These are phyloP conservation scores for Coffea humblotiana DNA, from an alignment of 305 asterid genomes.

Conservation along the genomic window DNA sequence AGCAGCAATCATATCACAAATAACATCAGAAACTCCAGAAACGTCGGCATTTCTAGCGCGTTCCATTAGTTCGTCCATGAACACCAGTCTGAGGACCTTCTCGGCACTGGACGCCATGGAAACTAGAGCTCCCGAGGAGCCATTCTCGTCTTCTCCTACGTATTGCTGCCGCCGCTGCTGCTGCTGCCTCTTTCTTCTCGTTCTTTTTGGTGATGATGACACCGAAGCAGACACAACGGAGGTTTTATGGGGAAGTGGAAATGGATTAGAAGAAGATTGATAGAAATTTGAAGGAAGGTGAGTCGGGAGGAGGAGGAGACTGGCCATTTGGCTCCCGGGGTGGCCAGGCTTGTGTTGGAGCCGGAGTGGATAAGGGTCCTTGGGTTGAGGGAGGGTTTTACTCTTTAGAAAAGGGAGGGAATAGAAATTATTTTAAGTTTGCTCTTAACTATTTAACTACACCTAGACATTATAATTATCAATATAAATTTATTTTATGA, in stretches of 20 bases:
- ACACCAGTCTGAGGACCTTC: conserved; percentile 75
- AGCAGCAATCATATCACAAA: conserved; percentile 98
- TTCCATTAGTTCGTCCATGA: conserved; percentile 93
- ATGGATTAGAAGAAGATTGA: conserved; percentile 22
- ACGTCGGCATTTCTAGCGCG: conserved; percentile 68
- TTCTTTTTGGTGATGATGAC: conserved; percentile 52
- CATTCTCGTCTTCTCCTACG: conserved; percentile 46
- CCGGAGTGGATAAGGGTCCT: neutral
- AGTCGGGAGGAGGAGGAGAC: conserved; percentile 37
- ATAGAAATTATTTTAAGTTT: neutral
- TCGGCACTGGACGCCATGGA: conserved; percentile 76
- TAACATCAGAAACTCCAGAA: conserved; percentile 79
- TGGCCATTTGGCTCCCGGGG: conserved; percentile 12
- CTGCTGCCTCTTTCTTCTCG: conserved; percentile 64
- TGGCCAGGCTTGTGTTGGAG: neutral
- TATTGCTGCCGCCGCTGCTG: conserved; percentile 27
- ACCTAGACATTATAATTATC: too few relatives aligned
- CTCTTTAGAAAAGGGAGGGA: conserved; percentile 2
- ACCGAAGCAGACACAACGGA: conserved; percentile 41
- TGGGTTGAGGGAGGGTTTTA: neutral
- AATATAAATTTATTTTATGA: too few relatives aligned
- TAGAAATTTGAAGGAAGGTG: conserved; percentile 41
- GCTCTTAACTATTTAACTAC: too few relatives aligned
- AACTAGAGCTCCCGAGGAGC: conserved; percentile 28
- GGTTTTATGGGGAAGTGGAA: conserved; percentile 26